Evolutionary conservation across 129 eudicot genomes (phyloP).

Genomic region (Tagetes erecta): DNA sequence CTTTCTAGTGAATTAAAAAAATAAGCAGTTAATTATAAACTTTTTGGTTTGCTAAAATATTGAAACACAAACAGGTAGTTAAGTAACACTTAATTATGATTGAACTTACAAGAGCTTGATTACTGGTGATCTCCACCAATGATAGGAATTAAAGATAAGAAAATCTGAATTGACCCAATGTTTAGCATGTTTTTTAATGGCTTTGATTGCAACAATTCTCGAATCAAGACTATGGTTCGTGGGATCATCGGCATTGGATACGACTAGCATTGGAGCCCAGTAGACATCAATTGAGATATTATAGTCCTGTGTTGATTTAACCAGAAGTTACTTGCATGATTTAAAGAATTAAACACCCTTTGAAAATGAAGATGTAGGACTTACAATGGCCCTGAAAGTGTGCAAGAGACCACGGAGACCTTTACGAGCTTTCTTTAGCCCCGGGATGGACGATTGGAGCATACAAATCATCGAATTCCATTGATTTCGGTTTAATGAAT

Average conservation of each 20-base stretch:
- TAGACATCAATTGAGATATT: slow-evolving; percentile 57
- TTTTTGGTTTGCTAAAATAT: neutral
- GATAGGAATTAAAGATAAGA: slow-evolving; percentile 58
- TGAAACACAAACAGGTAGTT: neutral
- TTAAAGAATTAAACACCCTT: neutral
- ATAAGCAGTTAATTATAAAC: neutral
- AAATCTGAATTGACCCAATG: slow-evolving; percentile 59
- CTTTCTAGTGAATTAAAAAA: slow-evolving; percentile 3
- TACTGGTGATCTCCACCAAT: slow-evolving; percentile 55
- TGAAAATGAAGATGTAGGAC: slow-evolving; percentile 6
- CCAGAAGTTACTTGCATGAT: neutral
- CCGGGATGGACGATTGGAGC: slow-evolving; percentile 43
- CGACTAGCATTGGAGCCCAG: slow-evolving; percentile 75
- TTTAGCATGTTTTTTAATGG: slow-evolving; percentile 56
- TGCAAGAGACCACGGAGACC: slow-evolving; percentile 44
- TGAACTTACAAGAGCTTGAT: slow-evolving; percentile 52
- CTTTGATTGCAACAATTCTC: slow-evolving; percentile 44
- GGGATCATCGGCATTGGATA: slow-evolving; percentile 62
- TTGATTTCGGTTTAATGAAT: slow-evolving; percentile 71
- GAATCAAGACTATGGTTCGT: slow-evolving; percentile 37
- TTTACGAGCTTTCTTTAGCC: slow-evolving; percentile 34
- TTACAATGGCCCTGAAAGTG: slow-evolving; percentile 49
- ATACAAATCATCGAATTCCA: slow-evolving; percentile 78
- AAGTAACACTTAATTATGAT: too few species aligned
- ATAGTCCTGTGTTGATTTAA: slow-evolving; percentile 43